Conservation (phyloP, 805 yeast genomes). For the Metschnikowia drakensbergensis region DNA sequence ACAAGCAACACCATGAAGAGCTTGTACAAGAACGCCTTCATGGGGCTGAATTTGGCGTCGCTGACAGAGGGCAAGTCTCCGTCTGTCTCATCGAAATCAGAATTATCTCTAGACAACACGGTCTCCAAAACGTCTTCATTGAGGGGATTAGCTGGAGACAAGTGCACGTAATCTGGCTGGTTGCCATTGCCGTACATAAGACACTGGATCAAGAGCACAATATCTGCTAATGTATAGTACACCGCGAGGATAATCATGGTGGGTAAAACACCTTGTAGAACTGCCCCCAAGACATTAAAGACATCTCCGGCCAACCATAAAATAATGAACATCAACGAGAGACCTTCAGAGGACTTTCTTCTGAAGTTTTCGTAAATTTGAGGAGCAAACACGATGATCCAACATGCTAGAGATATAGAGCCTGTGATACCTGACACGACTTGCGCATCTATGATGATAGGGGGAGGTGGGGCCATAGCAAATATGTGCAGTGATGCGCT, state of each 20-base stretch:
- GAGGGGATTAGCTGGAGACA: conserved; percentile 86
- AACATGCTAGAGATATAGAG: conserved; percentile 91
- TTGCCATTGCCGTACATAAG: conserved; percentile 67
- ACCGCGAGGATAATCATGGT: conserved; percentile 92
- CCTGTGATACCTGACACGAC: conserved; percentile 77
- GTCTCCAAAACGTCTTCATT: conserved; percentile 65
- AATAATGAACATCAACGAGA: conserved; percentile 79
- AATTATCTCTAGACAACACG: conserved; percentile 44
- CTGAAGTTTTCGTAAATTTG: conserved; percentile 89
- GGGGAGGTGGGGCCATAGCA: conserved; percentile 56
- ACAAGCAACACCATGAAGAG: conserved; percentile 62
- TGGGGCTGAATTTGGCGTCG: conserved; percentile 17
- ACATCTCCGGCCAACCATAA: conserved; percentile 94
- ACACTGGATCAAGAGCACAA: conserved; percentile 80
- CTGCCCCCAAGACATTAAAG: conserved; percentile 88
- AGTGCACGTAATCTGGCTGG: conserved; percentile 66
- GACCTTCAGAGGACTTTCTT: conserved; percentile 84
- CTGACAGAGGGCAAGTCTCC: conserved; percentile 27
- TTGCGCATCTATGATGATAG: conserved; percentile 60
- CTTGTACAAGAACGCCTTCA: conserved; percentile 25
- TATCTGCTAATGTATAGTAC: conserved; percentile 88
- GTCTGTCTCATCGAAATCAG: conserved; percentile 13
- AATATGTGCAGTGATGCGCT: not conserved
- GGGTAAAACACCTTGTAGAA: conserved; percentile 84
- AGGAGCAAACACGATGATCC: conserved; percentile 97